Base-by-base conservation (phyloP, 2,329 filamentous ascomycete species). In the Cladosporium sp. region DNA sequence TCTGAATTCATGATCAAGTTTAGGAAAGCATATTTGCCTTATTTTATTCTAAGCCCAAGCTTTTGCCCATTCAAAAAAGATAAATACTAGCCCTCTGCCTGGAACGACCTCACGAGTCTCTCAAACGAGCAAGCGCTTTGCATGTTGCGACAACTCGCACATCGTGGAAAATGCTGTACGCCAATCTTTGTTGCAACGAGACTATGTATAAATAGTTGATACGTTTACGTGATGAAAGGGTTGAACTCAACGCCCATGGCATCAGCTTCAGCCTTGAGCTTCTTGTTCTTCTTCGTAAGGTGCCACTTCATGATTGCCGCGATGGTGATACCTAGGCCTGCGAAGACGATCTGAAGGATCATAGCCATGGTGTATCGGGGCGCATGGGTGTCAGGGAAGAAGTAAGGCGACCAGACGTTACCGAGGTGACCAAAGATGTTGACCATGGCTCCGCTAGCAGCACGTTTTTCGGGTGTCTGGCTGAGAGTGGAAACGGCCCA, bases 361-460 rank as follows among this genome's bases (percentile, higher is more conserved):
- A 51, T 53, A 7, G 54, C 51, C 36, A 51, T 45, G 27, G 38
- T 39, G 36, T 54, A 56, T 7, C 43, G 43, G 2, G 54, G 54
- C 30, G 17, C 43, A 24, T 39, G 40, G 9, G 29, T 15, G 9
- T 53, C 47, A 1, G 60, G 54, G 53, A 71, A 72, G 47, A 73
- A 67, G 47, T 72, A 74, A 1, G 70, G 70, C 1, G 64, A 69
- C 50, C 64, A 68, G 18, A 73, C 64, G 7, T 68, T 72, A 0
- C 68, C 70, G 1, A 73, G 43, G 40, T 72, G 68, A 27, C 70
- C 72, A 22, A 73, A 68, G 1, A 74, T 74, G n/a, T 75, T 78
- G 5, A 75, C 75, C 61, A 78, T 74, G 7, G 73, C 73, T 7
- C 77, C 59, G 1, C 73, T 70, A 11, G 69, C 70, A 1, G 74